Base-by-base conservation (phyloP, 805 yeast genomes). In the Starmerella scarabaei region DNA sequence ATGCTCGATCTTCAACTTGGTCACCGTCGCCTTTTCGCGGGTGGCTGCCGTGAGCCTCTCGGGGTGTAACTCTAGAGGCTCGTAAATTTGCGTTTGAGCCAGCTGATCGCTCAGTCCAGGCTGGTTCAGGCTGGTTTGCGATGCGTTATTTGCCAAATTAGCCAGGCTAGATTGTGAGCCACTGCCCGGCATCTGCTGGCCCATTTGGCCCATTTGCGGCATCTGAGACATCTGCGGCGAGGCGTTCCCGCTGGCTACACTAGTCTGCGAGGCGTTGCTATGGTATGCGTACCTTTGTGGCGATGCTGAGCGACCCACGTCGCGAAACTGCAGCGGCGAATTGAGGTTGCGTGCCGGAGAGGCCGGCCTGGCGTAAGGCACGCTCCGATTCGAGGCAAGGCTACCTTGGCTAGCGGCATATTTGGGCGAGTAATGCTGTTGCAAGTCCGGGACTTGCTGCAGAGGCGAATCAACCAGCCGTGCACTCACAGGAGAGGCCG, bases 11-110 rank as follows among this genome's bases (percentile, higher is more conserved):
- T 77, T 77, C 45, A 85, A 66, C 59, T 83, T 84, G 33, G 82
- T 75, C 2, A 88, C 82, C 0, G 93, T 76, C 0, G 94, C 84
- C 51, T 75, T 76, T 52, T 85, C 94, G 52, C 80, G 93, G 0
- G 91, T 69, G 5, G 68, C 54, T 50, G 79, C 76, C n/a, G 80
- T 71, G 52, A 84, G 68, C 52, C 71, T 62, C 48, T 80, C 85
- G 1, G 95, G 94, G 52, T 80, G 84, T 42, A 94, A 71, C 50
- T 77, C 84, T 61, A 85, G 36, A 5, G 33, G 18, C 35, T 26
- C 29, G 14, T 35, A 28, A 16, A 21, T 20, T 23, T 27, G 41
- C 17, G 20, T 11, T 29, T 33, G 41, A 21, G 30, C 12, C 33
- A 7, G 26, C 11, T 23, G 26, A 7, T 23, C 9, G 26, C 26